Base-by-base conservation (phyloP, 2,329 filamentous ascomycete species). In the Immersiporthe knoxdaviesiana region DNA sequence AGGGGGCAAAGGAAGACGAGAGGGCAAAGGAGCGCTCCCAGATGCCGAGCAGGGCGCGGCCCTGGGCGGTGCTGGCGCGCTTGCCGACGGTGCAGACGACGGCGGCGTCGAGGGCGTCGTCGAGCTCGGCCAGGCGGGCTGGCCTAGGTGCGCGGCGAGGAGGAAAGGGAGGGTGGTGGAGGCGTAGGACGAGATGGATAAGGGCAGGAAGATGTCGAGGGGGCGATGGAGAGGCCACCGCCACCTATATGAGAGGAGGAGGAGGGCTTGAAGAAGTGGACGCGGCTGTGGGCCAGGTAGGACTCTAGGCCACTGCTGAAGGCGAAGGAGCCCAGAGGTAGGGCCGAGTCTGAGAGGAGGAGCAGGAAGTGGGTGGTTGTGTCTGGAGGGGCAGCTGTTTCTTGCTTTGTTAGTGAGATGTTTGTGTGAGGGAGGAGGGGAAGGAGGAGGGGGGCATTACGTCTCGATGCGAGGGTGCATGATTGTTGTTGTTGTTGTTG, bases 221-320 rank as follows among this genome's bases (percentile, higher is more conserved):
- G 83, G 30, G 81, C 77, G 27, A 81, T 76, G 24, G 78, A 44
- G 35, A 8, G 16, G 32, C n/a, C n/a, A n/a, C n/a, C n/a, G 4
- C 32, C 16, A 32, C 27, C 24, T 39, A 1, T 6, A 2, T 44
- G 61, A 21, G 39, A 35, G 35, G 35, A 35, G 16, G 39, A 52
- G 18, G 65, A 61, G 12, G 65, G 44, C 71, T 67, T 2, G 59
- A 68, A 37, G 65, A 59, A 6, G 64, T 61, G 65, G 72, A 68
- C 70, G 70, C 79, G 81, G 73, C 84, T 83, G 81, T 96, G 92
- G 3, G 91, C 90, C 24, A 94, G 88, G 78, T 91, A 95, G 54
- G 92, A 95, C 81, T 96, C 92, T 21, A 96, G 86, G 3, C 92
- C 92, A 74, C 88, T 91, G 82, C 90, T 92, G 82, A 95, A 96